phyloP scores from a whole-genome alignment of 495 filamentous ascomycete genomes.

The Penicillium atrosanguineum region DNA sequence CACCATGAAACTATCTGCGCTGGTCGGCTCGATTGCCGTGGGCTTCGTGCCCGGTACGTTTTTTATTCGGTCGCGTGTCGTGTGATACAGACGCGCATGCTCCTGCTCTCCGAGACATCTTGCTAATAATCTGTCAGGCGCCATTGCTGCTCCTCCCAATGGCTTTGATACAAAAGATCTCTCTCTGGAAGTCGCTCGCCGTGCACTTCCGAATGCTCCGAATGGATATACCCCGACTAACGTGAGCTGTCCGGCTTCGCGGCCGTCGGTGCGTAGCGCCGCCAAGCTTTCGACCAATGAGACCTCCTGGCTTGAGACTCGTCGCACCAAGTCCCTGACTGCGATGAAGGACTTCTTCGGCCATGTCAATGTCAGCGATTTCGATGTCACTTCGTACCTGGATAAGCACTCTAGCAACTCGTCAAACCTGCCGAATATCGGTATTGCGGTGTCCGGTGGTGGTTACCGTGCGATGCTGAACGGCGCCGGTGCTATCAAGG shows the following conservation, averaged over 20 bases:
- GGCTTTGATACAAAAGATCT: conserved; percentile 9
- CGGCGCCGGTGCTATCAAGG: conserved; percentile 82
- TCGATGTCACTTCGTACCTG: conserved; percentile 73
- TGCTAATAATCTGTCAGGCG: conserved; percentile 12
- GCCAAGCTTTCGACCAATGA: conserved; percentile 62
- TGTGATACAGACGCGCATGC: not conserved
- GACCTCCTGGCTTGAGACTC: conserved; percentile 59
- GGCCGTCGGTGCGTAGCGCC: conserved; percentile 56
- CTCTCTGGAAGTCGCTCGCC: conserved; percentile 13
- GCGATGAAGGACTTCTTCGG: conserved; percentile 73
- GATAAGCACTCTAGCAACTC: conserved; percentile 51
- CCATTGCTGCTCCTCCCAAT: conserved; percentile 16
- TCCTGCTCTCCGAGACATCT: not conserved
- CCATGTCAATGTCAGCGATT: conserved; percentile 69
- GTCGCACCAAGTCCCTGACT: conserved; percentile 53
- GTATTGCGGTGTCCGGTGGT: conserved; percentile 58
- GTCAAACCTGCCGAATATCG: conserved; percentile 61
- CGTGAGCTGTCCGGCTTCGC: conserved; percentile 40
- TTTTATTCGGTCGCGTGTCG: conserved; percentile 3
- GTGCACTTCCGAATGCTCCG: conserved; percentile 47
- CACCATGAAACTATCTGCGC: conserved; percentile 26
- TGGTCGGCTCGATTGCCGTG: conserved; percentile 24
- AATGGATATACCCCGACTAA: conserved; percentile 44
- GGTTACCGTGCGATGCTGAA: conserved; percentile 88
- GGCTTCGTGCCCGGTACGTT: conserved; percentile 32